Evolutionary conservation across 345 rosid genomes (phyloP).

Genomic region (Arabis hirsuta): DNA sequence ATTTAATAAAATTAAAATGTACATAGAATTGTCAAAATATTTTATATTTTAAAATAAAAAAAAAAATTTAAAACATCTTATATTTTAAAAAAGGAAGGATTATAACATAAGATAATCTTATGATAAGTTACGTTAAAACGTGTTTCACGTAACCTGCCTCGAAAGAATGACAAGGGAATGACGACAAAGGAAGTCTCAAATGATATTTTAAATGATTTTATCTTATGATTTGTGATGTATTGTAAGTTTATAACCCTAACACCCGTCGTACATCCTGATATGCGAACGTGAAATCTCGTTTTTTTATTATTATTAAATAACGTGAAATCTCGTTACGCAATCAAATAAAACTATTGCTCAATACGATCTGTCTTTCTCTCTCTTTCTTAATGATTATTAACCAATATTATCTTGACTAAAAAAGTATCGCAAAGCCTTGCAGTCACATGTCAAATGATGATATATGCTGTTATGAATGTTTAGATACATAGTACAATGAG

Average conservation of each 20-base stretch:
- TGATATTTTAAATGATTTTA: background rate
- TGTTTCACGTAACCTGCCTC: constrained; percentile 33
- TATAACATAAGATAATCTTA: background rate
- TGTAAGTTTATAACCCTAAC: background rate
- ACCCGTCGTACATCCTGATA: constrained; percentile 27
- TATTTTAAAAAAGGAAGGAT: too few relatives aligned
- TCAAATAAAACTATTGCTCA: constrained; percentile 15
- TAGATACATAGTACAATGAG: constrained; percentile 9
- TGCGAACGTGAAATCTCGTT: constrained; percentile 30
- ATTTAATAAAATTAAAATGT: too few relatives aligned
- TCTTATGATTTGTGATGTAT: constrained; percentile 22
- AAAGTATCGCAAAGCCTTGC: background rate
- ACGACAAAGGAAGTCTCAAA: constrained; percentile 18
- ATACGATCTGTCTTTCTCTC: background rate
- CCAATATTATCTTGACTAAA: constrained; percentile 13
- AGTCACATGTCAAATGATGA: constrained; percentile 13
- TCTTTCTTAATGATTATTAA: background rate
- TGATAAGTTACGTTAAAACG: constrained; percentile 28
- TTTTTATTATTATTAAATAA: background rate
- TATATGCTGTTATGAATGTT: constrained; percentile 8
- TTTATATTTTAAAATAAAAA: too few relatives aligned
- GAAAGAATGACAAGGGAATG: constrained; percentile 8
- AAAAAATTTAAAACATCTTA: too few relatives aligned
- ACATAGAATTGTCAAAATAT: too few relatives aligned
- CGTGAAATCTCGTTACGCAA: constrained; percentile 25